These are phyloP conservation scores for Xerocomus amazonicus DNA, from an alignment of 1,284 basidiomycete genomes.

Conservation along the genomic window DNA sequence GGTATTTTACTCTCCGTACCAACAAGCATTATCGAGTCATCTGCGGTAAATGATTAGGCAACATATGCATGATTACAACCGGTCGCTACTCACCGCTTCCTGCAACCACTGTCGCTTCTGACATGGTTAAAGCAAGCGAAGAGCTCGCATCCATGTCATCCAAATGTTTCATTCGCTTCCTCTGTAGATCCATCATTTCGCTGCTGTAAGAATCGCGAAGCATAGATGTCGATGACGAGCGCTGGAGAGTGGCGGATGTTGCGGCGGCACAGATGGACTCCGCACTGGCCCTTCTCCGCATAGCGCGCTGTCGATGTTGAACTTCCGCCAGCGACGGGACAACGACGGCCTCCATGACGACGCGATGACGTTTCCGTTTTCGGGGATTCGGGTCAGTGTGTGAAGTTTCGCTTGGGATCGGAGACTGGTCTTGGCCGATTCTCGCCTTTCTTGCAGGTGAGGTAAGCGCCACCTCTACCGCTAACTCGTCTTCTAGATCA, in stretches of 20 bases:
- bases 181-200: conserved; percentile 6
- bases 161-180: conserved; percentile 27
- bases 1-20: conserved; percentile 7
- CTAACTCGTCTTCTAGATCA: conserved; percentile 31
- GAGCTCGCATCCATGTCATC: conserved; percentile 14
- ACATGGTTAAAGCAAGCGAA: conserved; percentile 31
- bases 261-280: conserved; percentile 3
- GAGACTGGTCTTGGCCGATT: not conserved
- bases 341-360: conserved; percentile 54
- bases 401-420: conserved; percentile 1
- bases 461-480: conserved; percentile 26
- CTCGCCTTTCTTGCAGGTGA: conserved; percentile 18
- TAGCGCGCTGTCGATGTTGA: conserved; percentile 15
- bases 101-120: conserved; percentile 35
- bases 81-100: conserved; percentile 41
- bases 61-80: not conserved
- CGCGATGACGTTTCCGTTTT: conserved; percentile 45
- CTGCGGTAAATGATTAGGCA: conserved; percentile 25
- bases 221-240: conserved; percentile 25
- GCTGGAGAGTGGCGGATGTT: conserved; percentile 21
- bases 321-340: conserved; percentile 41
- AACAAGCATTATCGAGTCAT: conserved; percentile 44
- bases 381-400: conserved; percentile 8
- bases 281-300: conserved; percentile 24
- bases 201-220: conserved; percentile 17